These are phyloP conservation scores for Porcisia hertigi DNA, from an alignment of 208 protist genomes.

Conservation along the genomic window DNA sequence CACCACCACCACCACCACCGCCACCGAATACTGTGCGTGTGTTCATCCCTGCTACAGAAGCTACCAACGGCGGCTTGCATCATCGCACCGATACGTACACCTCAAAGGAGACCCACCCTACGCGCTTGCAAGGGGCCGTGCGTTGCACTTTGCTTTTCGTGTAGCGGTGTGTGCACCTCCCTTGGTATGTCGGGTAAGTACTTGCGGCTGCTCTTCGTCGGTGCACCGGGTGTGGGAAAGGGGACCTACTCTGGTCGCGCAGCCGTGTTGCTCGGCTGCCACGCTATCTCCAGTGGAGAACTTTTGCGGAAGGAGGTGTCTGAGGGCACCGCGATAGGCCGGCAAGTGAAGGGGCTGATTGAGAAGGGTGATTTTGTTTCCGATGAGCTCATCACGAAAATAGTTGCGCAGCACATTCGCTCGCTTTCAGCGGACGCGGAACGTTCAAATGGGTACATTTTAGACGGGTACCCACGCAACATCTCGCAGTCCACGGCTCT, in stretches of 20 bases:
- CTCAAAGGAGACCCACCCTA: neutral
- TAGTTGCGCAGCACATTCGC: constrained; percentile 51
- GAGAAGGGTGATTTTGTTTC: constrained; percentile 76
- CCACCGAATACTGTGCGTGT: neutral
- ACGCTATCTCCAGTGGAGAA: constrained; percentile 92
- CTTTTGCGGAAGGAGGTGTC: constrained; percentile 86
- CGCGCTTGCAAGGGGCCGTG: neutral
- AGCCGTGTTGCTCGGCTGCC: constrained; percentile 62
- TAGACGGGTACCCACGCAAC: constrained; percentile 94
- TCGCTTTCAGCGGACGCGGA: constrained; percentile 13
- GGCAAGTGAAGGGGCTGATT: constrained; percentile 51
- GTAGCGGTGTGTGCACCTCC: neutral
- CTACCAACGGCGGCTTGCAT: neutral
- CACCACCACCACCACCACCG: neutral
- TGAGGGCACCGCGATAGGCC: constrained; percentile 41
- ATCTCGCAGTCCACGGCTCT: constrained; percentile 75
- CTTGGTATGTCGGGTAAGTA: constrained; percentile 31
- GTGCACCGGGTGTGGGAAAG: constrained; percentile 93
- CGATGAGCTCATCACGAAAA: constrained; percentile 70
- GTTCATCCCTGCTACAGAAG: neutral
- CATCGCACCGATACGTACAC: neutral
- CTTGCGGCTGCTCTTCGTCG: constrained; percentile 80
- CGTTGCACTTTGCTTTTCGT: neutral
- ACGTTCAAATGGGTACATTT: constrained; percentile 68
- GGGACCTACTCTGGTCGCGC: constrained; percentile 92